Evolutionary conservation across 208 protist species (phyloP), one percentile per base, ranked within the genome.

Genomic region (Porcisia hertigi): DNA sequence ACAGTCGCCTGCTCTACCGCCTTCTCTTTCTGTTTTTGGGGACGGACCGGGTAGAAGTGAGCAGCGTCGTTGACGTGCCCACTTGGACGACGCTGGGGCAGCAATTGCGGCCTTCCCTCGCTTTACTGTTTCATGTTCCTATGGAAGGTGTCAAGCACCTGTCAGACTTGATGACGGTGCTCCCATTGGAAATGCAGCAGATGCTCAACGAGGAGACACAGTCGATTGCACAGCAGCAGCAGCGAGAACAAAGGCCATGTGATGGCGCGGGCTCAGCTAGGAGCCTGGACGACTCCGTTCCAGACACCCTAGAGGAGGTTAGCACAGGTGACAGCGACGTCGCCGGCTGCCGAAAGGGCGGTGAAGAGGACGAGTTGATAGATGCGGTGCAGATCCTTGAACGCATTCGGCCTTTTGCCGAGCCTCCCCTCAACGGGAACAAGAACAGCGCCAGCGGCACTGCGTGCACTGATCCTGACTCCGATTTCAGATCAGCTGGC

Each of bases 21-120:
- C 76, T 94, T 16, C 84, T 96, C 2, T 93, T 94, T 66, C 39
- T 89, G 8, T 94, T 89, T 73, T 83, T 96, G 14, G 92, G 92
- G 49, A 94, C 89, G 7, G 92, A 96, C 55, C 86, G 89, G 2
- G 79, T 96, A 18, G 85, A 88, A 7, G 76, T 94, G 23, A 53
- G 78, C 23, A 87, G 84, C 53, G 80, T 96, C 23, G 87, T 96
- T 39, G 89, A 96, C 75, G 9, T 94, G 12, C 70, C 49, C 0
- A 79, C 83, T 1, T 93, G 88, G 80, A 71, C 79, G 16, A 69
- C 77, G 12, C 80, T 89, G 52, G 60, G 88, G 43, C 76, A 62
- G 57, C 82, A 86, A 66, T 55, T 70, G 41, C 70, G 71, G 5
- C 53, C 69, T 16, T 52, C 58, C 30, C 25, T 75, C 47, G 64